Evolutionary conservation across 305 asterid species (phyloP).

Genomic region (Coffea humblotiana): DNA sequence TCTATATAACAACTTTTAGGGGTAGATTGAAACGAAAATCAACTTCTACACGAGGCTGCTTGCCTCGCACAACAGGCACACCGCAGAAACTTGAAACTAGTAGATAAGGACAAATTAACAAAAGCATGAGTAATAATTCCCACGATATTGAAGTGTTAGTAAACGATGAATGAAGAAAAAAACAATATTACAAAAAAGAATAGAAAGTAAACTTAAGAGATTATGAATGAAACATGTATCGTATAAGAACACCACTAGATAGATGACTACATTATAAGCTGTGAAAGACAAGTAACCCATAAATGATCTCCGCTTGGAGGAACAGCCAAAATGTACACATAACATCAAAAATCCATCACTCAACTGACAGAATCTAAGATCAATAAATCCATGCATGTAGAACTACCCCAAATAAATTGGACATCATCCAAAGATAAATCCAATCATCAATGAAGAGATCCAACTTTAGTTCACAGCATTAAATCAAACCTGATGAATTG

Average conservation of each 20-base stretch:
- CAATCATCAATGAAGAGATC: background rate
- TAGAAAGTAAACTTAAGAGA: background rate
- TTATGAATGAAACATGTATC: background rate
- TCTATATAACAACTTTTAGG: background rate
- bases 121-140: background rate
- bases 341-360: background rate
- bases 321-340: background rate
- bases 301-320: background rate
- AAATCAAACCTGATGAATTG: constrained; percentile 74
- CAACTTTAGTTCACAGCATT: background rate
- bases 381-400: background rate
- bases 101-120: background rate
- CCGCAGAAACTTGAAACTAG: background rate
- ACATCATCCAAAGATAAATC: background rate
- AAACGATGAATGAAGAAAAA: background rate
- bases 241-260: background rate
- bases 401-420: background rate
- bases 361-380: background rate
- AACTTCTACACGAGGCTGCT: background rate
- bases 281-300: background rate
- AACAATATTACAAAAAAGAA: background rate
- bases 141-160: background rate
- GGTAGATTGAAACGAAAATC: background rate
- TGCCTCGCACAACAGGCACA: background rate
- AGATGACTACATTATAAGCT: background rate